Base-by-base conservation (phyloP, 768 basidiomycete species). In the Boletus edulis region DNA sequence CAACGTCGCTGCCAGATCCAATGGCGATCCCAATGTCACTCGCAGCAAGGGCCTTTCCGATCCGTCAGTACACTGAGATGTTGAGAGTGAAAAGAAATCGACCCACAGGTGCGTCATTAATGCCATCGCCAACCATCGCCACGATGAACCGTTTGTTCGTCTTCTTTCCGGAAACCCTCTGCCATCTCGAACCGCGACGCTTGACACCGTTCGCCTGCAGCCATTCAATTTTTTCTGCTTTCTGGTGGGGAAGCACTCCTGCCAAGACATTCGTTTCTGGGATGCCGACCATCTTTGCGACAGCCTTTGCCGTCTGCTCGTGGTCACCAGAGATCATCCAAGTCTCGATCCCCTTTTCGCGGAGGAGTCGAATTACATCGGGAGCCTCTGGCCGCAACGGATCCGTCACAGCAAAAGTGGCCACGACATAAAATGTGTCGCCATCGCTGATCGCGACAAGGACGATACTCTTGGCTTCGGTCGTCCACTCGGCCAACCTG, bases 281-380 rank as follows among this genome's bases (percentile, higher is more conserved):
- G 50, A 94, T 87, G 4, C 89, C 89, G 2, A 90, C 82, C 53
- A 70, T 73, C 53, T 69, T 70, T 0, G 87, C 91, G 24, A 94
- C 85, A 14, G 90, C 87, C 46, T 73, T 73, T 0, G 90, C 90
- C 0, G 92, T 92, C 3, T 67, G 67, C 53, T 81, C 78, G 55
- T 84, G 83, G 64, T 94, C 92, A 3, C 93, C 93, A 13, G 89
- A 88, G 27, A 93, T 81, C 81, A 94, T 91, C 82, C 85, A 91
- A 0, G 85, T 82, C 22, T 73, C 75, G 32, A 91, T 78, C 0
- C 82, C 81, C 39, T 75, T 74, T 3, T 73, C 67, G 31, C 77
- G 80, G 39, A 92, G 74, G 39, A 66, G 62, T n/a, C 73, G 64
- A 37, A 94, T 71, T 12, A 90, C 82, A 3, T 63, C 63, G 10